These are phyloP conservation scores for Gossypium arboreum DNA, from an alignment of 345 rosid species.

Conservation along the genomic window DNA sequence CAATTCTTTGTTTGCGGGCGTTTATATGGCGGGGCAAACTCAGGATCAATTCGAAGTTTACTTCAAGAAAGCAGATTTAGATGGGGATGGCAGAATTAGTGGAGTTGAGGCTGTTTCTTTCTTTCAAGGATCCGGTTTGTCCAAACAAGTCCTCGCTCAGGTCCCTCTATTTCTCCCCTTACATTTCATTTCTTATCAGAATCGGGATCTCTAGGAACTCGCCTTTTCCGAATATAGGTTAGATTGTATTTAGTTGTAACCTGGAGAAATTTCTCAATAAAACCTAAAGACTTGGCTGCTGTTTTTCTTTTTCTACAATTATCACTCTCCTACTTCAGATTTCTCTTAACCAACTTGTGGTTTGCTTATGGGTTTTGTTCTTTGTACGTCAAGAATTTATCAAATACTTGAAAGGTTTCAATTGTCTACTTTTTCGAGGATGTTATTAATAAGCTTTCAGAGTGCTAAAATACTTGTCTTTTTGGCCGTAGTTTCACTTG, in stretches of 20 bases:
- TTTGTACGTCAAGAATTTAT: background rate
- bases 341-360: background rate
- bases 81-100: slow-evolving; percentile 89
- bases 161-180: slow-evolving; percentile 23
- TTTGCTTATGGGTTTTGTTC: background rate
- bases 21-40: slow-evolving; percentile 48
- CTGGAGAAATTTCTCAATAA: background rate
- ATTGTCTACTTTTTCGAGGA: background rate
- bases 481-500: background rate
- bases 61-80: slow-evolving; percentile 92
- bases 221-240: background rate
- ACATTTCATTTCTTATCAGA: background rate
- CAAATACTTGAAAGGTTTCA: no score
- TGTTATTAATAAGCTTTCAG: background rate
- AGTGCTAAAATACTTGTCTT: background rate
- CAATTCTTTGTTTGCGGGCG: background rate
- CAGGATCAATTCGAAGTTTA: slow-evolving; percentile 79
- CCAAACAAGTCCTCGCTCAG: slow-evolving; percentile 92
- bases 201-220: background rate
- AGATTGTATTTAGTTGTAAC: background rate
- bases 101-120: slow-evolving; percentile 89
- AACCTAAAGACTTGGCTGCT: background rate
- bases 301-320: background rate
- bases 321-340: background rate
- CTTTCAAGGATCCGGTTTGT: slow-evolving; percentile 86